Conservation (phyloP, 2,329 filamentous ascomycete species). For the Fusarium neocosmosporiellum region DNA sequence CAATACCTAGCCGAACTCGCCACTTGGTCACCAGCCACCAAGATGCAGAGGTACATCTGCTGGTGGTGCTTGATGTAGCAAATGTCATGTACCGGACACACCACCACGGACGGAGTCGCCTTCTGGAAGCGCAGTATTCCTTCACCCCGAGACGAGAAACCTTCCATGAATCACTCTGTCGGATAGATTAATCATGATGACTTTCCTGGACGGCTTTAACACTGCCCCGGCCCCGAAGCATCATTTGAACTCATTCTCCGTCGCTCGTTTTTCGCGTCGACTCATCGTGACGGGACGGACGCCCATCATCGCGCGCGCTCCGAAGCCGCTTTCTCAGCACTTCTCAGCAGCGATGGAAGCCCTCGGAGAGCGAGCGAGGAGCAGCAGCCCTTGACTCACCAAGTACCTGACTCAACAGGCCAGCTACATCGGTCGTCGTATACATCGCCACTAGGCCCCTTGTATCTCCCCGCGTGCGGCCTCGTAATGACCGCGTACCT, state of each 20-base stretch:
- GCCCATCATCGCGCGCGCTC: slow-evolving; percentile 12
- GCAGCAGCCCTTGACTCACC: slow-evolving; percentile 21
- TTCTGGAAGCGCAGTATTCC: background rate
- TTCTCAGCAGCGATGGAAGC: slow-evolving; percentile 5
- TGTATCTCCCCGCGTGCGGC: slow-evolving; percentile 28
- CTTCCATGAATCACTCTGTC: slow-evolving; percentile 2
- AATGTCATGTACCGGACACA: slow-evolving; percentile 22
- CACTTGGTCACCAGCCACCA: slow-evolving; percentile 42
- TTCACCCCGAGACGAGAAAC: background rate
- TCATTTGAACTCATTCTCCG: background rate
- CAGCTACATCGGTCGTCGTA: slow-evolving; percentile 22
- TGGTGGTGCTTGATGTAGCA: background rate
- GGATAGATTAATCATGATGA: slow-evolving; percentile 1
- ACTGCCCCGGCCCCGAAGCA: slow-evolving; percentile 7
- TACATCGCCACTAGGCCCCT: slow-evolving; percentile 15
- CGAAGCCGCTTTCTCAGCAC: slow-evolving; percentile 26
- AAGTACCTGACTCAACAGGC: slow-evolving; percentile 33
- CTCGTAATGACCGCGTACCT: slow-evolving; percentile 40
- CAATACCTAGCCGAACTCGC: slow-evolving; percentile 35
- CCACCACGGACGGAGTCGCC: slow-evolving; percentile 32
- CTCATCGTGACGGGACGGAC: slow-evolving; percentile 9
- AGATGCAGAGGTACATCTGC: slow-evolving; percentile 25
- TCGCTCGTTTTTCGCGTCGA: slow-evolving; percentile 21
- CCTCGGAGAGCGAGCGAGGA: slow-evolving; percentile 19
- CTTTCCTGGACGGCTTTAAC: background rate